Evolutionary conservation across 2,329 filamentous ascomycete genomes (phyloP).

Genomic region (Epichloe brachyelytri): DNA sequence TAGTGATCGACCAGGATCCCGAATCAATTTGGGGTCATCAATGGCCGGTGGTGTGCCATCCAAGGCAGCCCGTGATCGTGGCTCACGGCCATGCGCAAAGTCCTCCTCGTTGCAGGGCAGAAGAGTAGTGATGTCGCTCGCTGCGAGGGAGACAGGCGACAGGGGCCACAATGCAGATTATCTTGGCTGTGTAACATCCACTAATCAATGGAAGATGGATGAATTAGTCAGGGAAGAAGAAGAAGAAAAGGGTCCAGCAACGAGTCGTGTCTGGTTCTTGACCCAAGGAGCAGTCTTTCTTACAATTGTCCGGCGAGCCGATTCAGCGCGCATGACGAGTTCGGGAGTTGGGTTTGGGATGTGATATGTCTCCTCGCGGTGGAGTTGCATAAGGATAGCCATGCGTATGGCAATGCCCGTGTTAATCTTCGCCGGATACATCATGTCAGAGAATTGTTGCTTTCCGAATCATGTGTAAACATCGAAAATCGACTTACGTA

Average conservation of each 20-base stretch:
- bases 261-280: neutral
- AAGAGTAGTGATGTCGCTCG: slow-evolving; percentile 40
- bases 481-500: slow-evolving; percentile 28
- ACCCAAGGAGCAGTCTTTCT: slow-evolving; percentile 10
- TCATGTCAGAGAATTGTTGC: neutral
- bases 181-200: slow-evolving; percentile 50
- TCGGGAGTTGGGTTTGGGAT: slow-evolving; percentile 29
- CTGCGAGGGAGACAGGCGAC: slow-evolving; percentile 37
- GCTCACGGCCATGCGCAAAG: slow-evolving; percentile 34
- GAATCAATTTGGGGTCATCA: slow-evolving; percentile 29
- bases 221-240: neutral
- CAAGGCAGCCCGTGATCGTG: slow-evolving; percentile 36
- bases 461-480: neutral
- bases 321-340: slow-evolving; percentile 36
- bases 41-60: slow-evolving; percentile 38
- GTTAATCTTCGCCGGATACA: slow-evolving; percentile 29
- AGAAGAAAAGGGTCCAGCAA: neutral
- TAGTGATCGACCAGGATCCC: slow-evolving; percentile 33
- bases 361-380: slow-evolving; percentile 41
- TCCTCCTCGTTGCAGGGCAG: slow-evolving; percentile 40
- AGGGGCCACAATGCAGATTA: slow-evolving; percentile 39
- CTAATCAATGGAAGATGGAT: slow-evolving; percentile 15
- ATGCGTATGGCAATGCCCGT: slow-evolving; percentile 43
- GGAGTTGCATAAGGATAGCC: slow-evolving; percentile 40
- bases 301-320: slow-evolving; percentile 43